Percentiles rank a stretch among this genome's conserved stretches.
phyloP scores from a whole-genome alignment of 192 early-diverging fungal species.

The Fimicolochytrium jonesii region DNA sequence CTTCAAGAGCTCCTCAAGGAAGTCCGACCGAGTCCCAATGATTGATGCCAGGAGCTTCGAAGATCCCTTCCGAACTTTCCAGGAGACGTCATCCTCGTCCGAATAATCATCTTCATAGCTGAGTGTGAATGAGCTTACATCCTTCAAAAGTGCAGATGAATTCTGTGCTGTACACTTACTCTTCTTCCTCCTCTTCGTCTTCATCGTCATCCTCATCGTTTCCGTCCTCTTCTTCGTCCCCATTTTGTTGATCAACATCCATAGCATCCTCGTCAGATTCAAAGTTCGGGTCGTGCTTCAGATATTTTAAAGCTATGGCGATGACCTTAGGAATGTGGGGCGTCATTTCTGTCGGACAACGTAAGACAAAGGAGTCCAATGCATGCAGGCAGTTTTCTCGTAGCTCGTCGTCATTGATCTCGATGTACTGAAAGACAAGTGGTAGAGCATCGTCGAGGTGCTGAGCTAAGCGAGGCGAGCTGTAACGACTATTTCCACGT shows the following conservation, averaged over 20 bases:
- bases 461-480: slow-evolving; percentile 61
- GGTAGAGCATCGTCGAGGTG: slow-evolving; percentile 61
- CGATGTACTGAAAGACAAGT: slow-evolving; percentile 53
- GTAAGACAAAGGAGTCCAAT: slow-evolving; percentile 69
- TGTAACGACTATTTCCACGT: slow-evolving; percentile 74
- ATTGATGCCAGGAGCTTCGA: slow-evolving; percentile 62
- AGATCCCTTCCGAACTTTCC: slow-evolving; percentile 85
- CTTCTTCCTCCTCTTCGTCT: slow-evolving; percentile 41
- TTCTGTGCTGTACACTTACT: too few relatives aligned
- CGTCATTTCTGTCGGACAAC: slow-evolving; percentile 73
- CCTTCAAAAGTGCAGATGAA: too few relatives aligned
- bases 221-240: slow-evolving; percentile 57
- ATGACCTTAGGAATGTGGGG: slow-evolving; percentile 60
- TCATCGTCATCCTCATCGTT: slow-evolving; percentile 62
- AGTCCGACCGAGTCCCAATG: slow-evolving; percentile 69
- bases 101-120: slow-evolving; percentile 63
- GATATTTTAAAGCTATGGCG: slow-evolving; percentile 54
- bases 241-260: slow-evolving; percentile 51
- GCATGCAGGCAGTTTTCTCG: slow-evolving; percentile 78
- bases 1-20: slow-evolving; percentile 59
- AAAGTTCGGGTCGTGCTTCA: slow-evolving; percentile 86
- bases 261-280: slow-evolving; percentile 62
- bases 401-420: slow-evolving; percentile 72
- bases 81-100: slow-evolving; percentile 88
- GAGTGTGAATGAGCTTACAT: too few relatives aligned